Evolutionary conservation across 2,329 filamentous ascomycete genomes (phyloP), one percentile per base, ranked within the genome.

Genomic region (Fusarium algeriense): DNA sequence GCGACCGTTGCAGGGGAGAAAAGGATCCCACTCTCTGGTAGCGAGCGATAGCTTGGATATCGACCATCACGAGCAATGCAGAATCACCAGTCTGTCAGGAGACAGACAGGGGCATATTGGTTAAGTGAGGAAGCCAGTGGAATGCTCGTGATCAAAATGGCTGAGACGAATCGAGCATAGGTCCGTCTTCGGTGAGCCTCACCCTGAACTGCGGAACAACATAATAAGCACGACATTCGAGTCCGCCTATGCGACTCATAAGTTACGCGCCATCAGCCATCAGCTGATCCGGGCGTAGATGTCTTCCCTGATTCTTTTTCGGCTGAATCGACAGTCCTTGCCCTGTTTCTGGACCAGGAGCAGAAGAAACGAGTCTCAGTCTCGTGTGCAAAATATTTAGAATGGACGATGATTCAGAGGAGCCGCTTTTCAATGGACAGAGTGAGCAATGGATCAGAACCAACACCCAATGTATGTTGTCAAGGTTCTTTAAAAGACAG

Each of bases 181-280:
- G 41, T 55, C 46, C 50, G 32, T 35, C 26, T 64, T 60, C 32
- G 28, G 41, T 40, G 38, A 61, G 68, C 68, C 56, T 71, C 69
- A 54, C 58, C 54, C 45, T 32, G 46, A 34, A 56, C 38, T 43
- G 44, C 20, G 37, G 45, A 28, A 44, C 35, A 41, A 44, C 38
- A 38, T 53, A 30, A 58, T 48, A 62, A 71, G 52, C 64, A 72
- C 46, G 59, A 69, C 69, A 66, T 69, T 62, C 45, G 35, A 68
- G 64, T 66, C 38, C 46, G 35, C 26, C 52, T 34, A 61, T 54
- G 32, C 46, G 50, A 57, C 60, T 58, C 58, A 71, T 59, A 28
- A 44, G 38, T 37, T 61, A 58, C 45, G 38, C 38, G 30, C 34
- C 40, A 53, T 50, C 38, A 38, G 30, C 34, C 40, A 53, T 50